Evolutionary conservation across 108 stramenopile species (phyloP).

Genomic region (Cyclotella cryptica): DNA sequence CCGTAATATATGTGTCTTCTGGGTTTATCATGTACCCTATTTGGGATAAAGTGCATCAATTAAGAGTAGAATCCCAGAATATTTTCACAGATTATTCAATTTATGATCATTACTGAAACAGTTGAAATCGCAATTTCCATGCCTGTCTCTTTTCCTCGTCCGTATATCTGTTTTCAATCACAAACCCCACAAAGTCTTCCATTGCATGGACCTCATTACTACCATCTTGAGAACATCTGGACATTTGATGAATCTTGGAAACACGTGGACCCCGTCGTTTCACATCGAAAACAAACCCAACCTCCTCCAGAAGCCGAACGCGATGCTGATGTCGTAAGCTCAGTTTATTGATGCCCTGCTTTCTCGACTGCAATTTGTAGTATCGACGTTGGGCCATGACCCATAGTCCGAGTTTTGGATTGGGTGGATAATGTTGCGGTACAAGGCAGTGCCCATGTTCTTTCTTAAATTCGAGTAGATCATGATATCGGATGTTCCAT

Average conservation of each 20-base stretch:
- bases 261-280: conserved; percentile 19
- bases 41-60: too few relatives aligned
- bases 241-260: background rate
- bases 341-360: conserved; percentile 7
- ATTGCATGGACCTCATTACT: conserved; percentile 9
- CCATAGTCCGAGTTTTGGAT: conserved; percentile 60
- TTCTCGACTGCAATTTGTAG: conserved; percentile 45
- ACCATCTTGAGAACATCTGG: conserved; percentile 6
- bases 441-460: conserved; percentile 62
- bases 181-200: conserved; percentile 15
- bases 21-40: too few relatives aligned
- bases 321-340: conserved; percentile 18
- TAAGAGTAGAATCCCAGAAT: too few relatives aligned
- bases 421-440: conserved; percentile 48
- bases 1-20: too few relatives aligned
- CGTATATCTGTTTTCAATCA: conserved; percentile 10
- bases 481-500: conserved; percentile 29
- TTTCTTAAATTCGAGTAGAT: conserved; percentile 44
- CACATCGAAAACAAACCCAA: conserved; percentile 38
- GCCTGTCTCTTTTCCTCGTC: conserved; percentile 33
- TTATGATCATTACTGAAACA: background rate
- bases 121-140: conserved; percentile 18
- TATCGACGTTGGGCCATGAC: conserved; percentile 64
- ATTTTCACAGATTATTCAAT: too few relatives aligned
- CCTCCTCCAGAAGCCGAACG: conserved; percentile 20